phyloP scores from a whole-genome alignment of 208 protist species.

The Polymyxa betae region DNA sequence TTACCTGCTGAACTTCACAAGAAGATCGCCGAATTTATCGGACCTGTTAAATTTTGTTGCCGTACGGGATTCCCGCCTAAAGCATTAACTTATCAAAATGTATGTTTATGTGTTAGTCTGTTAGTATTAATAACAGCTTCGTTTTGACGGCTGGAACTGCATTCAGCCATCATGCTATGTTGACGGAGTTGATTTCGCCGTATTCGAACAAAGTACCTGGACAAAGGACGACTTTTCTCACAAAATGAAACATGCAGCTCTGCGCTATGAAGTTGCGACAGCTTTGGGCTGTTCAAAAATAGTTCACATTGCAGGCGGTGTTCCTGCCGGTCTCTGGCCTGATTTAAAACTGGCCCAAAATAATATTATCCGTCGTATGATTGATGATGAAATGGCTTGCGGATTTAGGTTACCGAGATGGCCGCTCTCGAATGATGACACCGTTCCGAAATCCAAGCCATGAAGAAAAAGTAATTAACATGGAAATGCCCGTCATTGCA shows the following conservation, averaged over 20 bases:
- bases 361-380: background rate
- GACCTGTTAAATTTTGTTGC: too few relatives aligned
- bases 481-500: background rate
- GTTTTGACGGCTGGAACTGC: background rate
- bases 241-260: background rate
- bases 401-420: background rate
- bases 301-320: background rate
- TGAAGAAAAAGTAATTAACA: background rate
- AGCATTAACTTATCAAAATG: too few relatives aligned
- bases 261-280: background rate
- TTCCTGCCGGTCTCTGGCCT: background rate
- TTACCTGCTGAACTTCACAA: too few relatives aligned
- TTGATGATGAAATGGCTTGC: background rate
- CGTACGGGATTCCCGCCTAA: too few relatives aligned
- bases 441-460: background rate
- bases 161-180: background rate
- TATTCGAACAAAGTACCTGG: background rate
- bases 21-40: too few relatives aligned
- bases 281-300: background rate
- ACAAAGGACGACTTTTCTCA: background rate
- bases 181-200: background rate
- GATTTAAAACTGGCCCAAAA: background rate
- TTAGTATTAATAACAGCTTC: too few relatives aligned
- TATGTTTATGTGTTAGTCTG: too few relatives aligned
- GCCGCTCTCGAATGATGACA: background rate